phyloP scores from a whole-genome alignment of 345 rosid genomes.

The Boechera divaricarpa region DNA sequence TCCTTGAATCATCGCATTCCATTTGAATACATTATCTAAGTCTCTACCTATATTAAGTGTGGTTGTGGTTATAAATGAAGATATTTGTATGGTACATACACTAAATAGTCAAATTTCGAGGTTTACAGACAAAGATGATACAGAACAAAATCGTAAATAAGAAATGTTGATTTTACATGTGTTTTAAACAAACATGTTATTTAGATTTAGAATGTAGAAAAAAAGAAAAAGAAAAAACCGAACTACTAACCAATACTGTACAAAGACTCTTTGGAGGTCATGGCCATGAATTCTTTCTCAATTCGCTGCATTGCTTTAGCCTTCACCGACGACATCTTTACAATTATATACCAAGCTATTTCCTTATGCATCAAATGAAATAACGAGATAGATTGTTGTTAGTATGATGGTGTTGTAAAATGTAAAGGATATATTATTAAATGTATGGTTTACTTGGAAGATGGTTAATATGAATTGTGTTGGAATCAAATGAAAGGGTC shows the following conservation, averaged over 20 bases:
- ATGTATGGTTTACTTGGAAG: slow-evolving; percentile 14
- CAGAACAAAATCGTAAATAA: background rate
- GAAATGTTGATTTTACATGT: background rate
- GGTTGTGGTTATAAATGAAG: too few species aligned
- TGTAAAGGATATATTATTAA: too few species aligned
- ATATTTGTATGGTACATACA: too few species aligned
- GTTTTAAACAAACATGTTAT: too few species aligned
- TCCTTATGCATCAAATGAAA: background rate
- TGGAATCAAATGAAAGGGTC: background rate
- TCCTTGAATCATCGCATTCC: slow-evolving; percentile 23
- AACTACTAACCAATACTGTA: slow-evolving; percentile 7
- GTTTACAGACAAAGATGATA: background rate
- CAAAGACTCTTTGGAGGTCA: background rate
- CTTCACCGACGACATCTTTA: background rate
- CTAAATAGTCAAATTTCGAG: too few species aligned
- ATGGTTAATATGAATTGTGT: slow-evolving; percentile 16
- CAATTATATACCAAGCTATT: background rate
- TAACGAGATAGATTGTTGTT: background rate
- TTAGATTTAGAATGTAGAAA: background rate
- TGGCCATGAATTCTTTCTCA: background rate
- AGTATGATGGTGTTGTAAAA: background rate
- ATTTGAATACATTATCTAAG: background rate
- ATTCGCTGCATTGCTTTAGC: background rate
- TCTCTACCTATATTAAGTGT: background rate
- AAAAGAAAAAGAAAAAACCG: background rate